Evolutionary conservation across 2,329 filamentous ascomycete species (phyloP).

Genomic region (Xylariaceae sp.): DNA sequence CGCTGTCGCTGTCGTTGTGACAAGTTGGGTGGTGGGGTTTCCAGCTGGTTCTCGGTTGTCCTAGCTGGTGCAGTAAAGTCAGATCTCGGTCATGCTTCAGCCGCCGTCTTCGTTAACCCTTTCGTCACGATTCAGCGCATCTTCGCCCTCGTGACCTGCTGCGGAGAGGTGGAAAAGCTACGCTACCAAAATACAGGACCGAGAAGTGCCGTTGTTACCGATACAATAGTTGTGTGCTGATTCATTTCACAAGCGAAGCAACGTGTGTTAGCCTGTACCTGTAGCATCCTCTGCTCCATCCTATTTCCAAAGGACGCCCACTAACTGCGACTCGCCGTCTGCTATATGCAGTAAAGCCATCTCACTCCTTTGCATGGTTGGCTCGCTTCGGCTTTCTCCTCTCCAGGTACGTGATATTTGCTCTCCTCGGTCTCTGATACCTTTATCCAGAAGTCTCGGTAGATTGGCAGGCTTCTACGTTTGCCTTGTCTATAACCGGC

Average conservation of each 20-base stretch:
- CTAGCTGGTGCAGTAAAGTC: slow-evolving; percentile 2
- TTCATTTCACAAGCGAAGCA: slow-evolving; percentile 10
- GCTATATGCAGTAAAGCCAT: slow-evolving; percentile 10
- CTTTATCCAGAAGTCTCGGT: slow-evolving; percentile 38
- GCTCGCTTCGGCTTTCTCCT: slow-evolving; percentile 23
- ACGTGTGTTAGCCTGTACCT: slow-evolving; percentile 9
- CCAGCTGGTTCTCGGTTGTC: slow-evolving; percentile 4
- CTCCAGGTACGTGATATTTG: slow-evolving; percentile 36
- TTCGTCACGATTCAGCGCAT: slow-evolving; percentile 3
- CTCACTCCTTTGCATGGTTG: slow-evolving; percentile 20
- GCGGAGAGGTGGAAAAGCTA: slow-evolving; percentile 14
- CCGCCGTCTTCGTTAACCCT: slow-evolving; percentile 3
- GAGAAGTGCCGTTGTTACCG: slow-evolving; percentile 20
- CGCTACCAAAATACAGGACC: slow-evolving; percentile 13
- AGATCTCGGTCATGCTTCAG: slow-evolving; percentile 9
- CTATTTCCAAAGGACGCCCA: not conserved
- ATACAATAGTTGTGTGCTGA: slow-evolving; percentile 10
- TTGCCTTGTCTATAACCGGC: slow-evolving; percentile 35
- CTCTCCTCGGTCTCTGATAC: slow-evolving; percentile 26
- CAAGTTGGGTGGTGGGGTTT: slow-evolving; percentile 8
- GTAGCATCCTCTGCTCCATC: slow-evolving; percentile 12
- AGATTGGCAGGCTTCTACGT: slow-evolving; percentile 32
- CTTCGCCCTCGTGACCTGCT: slow-evolving; percentile 12
- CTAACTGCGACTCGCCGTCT: slow-evolving; percentile 4
- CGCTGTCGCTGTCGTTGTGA: slow-evolving; percentile 23